Percentiles rank a stretch among this genome's conserved stretches.
Evolutionary conservation across 495 filamentous ascomycete species (phyloP).

Genomic region (Podospora comata): DNA sequence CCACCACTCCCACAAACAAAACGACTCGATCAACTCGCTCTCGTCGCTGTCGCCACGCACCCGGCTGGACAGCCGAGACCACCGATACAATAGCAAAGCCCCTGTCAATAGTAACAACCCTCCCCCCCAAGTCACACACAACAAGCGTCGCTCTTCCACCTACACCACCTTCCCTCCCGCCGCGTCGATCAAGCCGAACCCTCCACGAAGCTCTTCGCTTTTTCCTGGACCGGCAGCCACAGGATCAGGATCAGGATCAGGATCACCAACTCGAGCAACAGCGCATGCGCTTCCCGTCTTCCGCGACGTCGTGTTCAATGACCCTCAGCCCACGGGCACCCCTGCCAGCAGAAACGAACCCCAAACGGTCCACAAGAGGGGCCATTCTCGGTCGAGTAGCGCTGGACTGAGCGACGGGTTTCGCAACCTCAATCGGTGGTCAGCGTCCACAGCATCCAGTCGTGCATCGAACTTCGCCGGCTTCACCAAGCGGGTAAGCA

Average conservation of each 20-base stretch:
- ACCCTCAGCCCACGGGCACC: conserved; percentile 23
- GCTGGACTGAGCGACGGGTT: conserved; percentile 59
- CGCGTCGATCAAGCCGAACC: conserved; percentile 12
- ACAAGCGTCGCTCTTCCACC: conserved; percentile 12
- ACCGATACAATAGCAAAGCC: conserved; percentile 9
- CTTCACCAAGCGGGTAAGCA: conserved; percentile 55
- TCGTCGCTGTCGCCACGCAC: conserved; percentile 25
- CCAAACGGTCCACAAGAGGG: conserved; percentile 26
- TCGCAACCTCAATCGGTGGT: conserved; percentile 79
- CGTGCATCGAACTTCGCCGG: conserved; percentile 55
- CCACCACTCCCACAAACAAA: conserved; percentile 8
- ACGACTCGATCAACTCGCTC: conserved; percentile 14
- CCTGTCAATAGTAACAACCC: not conserved
- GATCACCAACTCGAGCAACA: conserved; percentile 4
- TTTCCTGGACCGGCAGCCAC: conserved; percentile 28
- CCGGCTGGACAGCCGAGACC: conserved; percentile 18
- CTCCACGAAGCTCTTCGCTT: conserved; percentile 38
- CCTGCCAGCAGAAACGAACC: conserved; percentile 27
- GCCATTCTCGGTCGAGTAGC: conserved; percentile 45
- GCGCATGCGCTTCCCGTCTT: conserved; percentile 12
- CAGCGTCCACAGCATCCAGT: conserved; percentile 71
- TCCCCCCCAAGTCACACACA: conserved; percentile 6
- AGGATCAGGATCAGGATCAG: not conserved
- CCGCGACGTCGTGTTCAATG: conserved; percentile 34
- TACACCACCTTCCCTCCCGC: conserved; percentile 24